Evolutionary conservation across 2,329 filamentous ascomycete species (phyloP), one percentile per base, ranked within the genome.

Genomic region (Claviceps sp.): DNA sequence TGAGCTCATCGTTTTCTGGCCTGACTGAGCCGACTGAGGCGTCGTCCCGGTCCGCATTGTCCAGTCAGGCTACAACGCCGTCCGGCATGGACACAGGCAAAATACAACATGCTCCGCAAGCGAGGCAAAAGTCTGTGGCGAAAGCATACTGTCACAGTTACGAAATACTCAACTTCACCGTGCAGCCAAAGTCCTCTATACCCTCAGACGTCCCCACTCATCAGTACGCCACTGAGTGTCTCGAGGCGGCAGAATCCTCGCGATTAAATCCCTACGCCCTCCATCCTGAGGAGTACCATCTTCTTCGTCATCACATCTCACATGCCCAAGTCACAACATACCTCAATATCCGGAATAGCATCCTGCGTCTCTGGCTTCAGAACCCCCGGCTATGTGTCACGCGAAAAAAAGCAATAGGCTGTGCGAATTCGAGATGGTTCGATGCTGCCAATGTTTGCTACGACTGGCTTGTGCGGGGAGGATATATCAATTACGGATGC

Each of bases 401-500:
- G 26, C 77, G 84, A 47, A 83, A 90, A 64, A 89, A 96, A 67
- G 93, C 93, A 6, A 79, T 91, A 45, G 93, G 93, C 3, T 97
- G 91, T 70, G 87, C 89, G 50, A 89, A 95, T 61, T 76, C 78
- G 51, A 82, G 89, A 51, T 97, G 89, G 82, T 95, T 95, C 66
- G 85, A 89, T 54, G 79, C 91, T 46, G 90, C 93, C 10, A 87
- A 82, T 57, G 77, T 96, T 52, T 93, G 89, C 57, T 94, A 93
- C 64, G 83, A 95, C 66, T 98, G 91, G 91, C 78, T 98, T 17
- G 75, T 90, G 52, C 84, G 91, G 55, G 82, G 86, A 57, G 93
- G 93, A 19, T 95, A 95, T 65, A 95, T 98, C 71, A 98, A 98
- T 66, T 96, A 89, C 65, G 93, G 94, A 16, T 97, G 93, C 65